Evolutionary conservation across 2,329 filamentous ascomycete genomes (phyloP).

Genomic region (Pyrenophora tritici-repentis): DNA sequence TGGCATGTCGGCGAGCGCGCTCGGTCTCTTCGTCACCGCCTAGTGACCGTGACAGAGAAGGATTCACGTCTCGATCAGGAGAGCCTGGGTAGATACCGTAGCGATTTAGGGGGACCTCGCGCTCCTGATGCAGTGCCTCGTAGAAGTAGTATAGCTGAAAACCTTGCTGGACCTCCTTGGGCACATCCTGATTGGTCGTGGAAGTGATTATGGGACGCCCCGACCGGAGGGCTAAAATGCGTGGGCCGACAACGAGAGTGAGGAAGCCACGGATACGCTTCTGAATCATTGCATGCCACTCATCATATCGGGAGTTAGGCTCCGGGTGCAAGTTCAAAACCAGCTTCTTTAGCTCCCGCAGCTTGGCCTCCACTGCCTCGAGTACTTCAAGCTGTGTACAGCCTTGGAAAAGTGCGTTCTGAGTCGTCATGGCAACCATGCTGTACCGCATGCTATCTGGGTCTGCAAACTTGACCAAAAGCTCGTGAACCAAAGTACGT

Average conservation of each 20-base stretch:
- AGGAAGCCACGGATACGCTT: conserved; percentile 9
- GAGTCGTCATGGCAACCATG: conserved; percentile 6
- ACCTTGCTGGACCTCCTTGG: conserved; percentile 4
- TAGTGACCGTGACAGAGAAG: neutral
- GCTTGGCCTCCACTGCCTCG: conserved; percentile 11
- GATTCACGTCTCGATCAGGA: neutral
- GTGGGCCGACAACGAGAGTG: conserved; percentile 13
- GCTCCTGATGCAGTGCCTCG: conserved; percentile 21
- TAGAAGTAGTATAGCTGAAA: conserved; percentile 18
- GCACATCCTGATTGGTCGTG: conserved; percentile 6
- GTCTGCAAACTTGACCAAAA: conserved; percentile 19
- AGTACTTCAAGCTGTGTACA: conserved; percentile 8
- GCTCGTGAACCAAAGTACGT: conserved; percentile 12
- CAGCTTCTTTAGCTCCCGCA: conserved; percentile 13
- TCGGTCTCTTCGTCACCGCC: neutral
- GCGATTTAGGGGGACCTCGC: conserved; percentile 14
- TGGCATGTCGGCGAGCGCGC: conserved; percentile 2
- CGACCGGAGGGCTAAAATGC: conserved; percentile 4
- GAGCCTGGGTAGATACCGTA: conserved; percentile 13
- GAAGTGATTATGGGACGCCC: conserved; percentile 10
- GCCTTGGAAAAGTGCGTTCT: neutral
- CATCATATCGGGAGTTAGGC: conserved; percentile 7
- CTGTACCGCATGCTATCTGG: conserved; percentile 24
- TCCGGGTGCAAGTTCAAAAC: conserved; percentile 13
- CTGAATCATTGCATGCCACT: conserved; percentile 10